These are phyloP conservation scores for Bolboschoenoplectus hybrid DNA, from an alignment of 202 grass and related monocot genomes.

Conservation along the genomic window DNA sequence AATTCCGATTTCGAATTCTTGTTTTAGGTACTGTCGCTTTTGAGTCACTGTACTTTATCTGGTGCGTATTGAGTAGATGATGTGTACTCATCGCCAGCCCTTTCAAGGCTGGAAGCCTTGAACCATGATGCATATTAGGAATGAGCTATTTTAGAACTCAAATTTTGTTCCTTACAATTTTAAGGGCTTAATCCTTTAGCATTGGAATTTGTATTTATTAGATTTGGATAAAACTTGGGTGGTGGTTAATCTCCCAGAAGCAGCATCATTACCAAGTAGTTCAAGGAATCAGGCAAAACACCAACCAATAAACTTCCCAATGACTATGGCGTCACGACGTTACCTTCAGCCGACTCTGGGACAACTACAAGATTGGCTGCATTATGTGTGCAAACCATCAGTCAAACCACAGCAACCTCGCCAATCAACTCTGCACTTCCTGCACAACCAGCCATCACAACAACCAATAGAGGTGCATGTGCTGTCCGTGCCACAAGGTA, in stretches of 20 bases:
- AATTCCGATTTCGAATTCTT: background rate
- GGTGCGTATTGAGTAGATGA: background rate
- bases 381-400: background rate
- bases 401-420: background rate
- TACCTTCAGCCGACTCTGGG: background rate
- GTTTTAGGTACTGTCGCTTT: background rate
- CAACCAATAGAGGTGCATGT: background rate
- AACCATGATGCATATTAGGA: background rate
- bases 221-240: constrained; percentile 7
- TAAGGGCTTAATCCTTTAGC: background rate
- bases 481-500: background rate
- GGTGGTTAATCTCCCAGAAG: constrained; percentile 9
- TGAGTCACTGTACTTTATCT: background rate
- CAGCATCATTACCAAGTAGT: background rate
- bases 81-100: background rate
- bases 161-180: background rate
- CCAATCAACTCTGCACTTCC: background rate
- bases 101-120: background rate
- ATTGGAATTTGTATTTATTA: background rate
- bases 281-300: background rate
- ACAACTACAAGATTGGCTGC: background rate
- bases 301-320: background rate
- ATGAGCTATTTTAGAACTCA: background rate
- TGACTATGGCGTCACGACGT: background rate
- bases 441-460: background rate